Evolutionary conservation across 2,329 filamentous ascomycete species (phyloP), one percentile per base, ranked within the genome.

Genomic region (Pseudogymnoascus sp.): DNA sequence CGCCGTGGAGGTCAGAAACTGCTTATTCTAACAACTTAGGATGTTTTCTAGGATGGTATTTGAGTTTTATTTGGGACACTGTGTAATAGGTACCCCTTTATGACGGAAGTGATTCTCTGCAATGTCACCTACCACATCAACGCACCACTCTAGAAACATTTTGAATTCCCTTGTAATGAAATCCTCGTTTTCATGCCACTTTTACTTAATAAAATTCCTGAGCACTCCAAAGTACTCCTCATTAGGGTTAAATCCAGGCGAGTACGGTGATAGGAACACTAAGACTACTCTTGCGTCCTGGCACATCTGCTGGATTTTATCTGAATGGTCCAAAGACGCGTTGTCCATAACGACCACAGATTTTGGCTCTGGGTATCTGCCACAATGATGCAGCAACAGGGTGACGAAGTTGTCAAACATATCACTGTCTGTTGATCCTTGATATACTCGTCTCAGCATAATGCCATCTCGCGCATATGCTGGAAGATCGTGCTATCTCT

Each of bases 221-320:
- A 76, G 66, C 62, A 74, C 71, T n/a, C 70, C 64, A 68, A 76
- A 77, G 40, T 23, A 44, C 40, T 44, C 40, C 40, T 44, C 11
- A 3, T 23, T 74, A 25, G 70, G 73, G 65, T 76, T 75, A 4
- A 75, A 66, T 65, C 75, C 70, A 21, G 72, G 74, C 42, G 70
- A 76, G 64, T 37, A n/a, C n/a, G n/a, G n/a, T n/a, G 73, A 70
- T 28, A 76, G 63, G 67, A 72, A 75, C 46, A 70, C 37, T 14
- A 75, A 67, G 66, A 71, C 70, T 31, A 75, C 73, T 37, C 73
- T 69, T 40, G 70, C 70, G 7, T 70, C 66, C 37, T 60, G 38
- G 66, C 72, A 76, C 68, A 75, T 67, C 65, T 73, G 60, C 61
- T 69, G 16, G 36, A 75, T 64, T 60, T 69, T 65, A 21, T 74